These are phyloP conservation scores for Penicillium brevicompactum DNA, from an alignment of 2,329 filamentous ascomycete species.

Conservation along the genomic window DNA sequence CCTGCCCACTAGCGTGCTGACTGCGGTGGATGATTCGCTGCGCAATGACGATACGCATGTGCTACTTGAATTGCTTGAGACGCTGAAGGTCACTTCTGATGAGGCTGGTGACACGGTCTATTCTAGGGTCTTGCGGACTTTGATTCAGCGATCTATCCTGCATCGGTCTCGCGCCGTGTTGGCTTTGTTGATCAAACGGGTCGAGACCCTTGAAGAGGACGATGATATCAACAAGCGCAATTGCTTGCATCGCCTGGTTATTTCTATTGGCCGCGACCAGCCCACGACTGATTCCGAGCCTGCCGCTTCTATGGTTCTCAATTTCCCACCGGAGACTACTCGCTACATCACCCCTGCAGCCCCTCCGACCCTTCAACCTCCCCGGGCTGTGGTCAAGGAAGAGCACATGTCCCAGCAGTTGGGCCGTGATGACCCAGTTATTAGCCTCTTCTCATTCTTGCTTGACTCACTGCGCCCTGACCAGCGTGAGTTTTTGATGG, in stretches of 20 bases:
- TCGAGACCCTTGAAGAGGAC: conserved; percentile 76
- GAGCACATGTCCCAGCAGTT: conserved; percentile 61
- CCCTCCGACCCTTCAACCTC: conserved; percentile 64
- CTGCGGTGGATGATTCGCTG: conserved; percentile 45
- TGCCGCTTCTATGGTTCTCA: conserved; percentile 54
- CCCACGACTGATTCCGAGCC: conserved; percentile 57
- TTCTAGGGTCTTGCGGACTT: conserved; percentile 56
- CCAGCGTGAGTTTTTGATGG: conserved; percentile 69
- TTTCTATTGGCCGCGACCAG: conserved; percentile 80
- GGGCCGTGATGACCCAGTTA: conserved; percentile 71
- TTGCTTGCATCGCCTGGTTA: conserved; percentile 87
- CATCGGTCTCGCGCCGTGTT: conserved; percentile 76
- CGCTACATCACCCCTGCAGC: conserved; percentile 81
- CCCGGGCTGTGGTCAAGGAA: conserved; percentile 67
- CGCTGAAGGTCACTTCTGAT: conserved; percentile 58
- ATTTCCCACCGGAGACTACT: conserved; percentile 57
- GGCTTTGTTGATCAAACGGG: conserved; percentile 66
- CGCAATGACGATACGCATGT: conserved; percentile 44
- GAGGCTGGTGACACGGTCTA: conserved; percentile 66
- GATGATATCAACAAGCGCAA: conserved; percentile 95
- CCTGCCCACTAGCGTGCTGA: conserved; percentile 60
- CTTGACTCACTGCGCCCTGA: conserved; percentile 68
- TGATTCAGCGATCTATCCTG: conserved; percentile 58
- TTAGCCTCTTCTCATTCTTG: conserved; percentile 65
- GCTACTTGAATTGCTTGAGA: conserved; percentile 55